Base-by-base conservation (phyloP, 2,329 filamentous ascomycete species). In the Chaetomium globosum region DNA sequence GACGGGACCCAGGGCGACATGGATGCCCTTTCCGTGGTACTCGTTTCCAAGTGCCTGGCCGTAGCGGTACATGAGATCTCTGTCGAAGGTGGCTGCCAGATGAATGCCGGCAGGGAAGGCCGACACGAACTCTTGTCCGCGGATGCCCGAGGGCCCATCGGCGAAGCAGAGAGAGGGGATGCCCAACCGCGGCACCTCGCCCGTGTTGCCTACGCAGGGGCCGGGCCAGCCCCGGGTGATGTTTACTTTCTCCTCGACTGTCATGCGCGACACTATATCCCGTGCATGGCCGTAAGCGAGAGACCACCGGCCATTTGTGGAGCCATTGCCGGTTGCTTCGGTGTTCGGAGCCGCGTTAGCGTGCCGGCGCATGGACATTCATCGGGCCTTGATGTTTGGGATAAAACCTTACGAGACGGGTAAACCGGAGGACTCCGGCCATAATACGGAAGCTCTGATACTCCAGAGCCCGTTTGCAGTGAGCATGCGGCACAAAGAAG, bases 81-180 rank as follows among this genome's bases (percentile, higher is more conserved):
- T 82, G 74, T 91, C 87, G 84, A 88, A 93, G 8, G 89, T 90
- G 1, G 89, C 86, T 19, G 87, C 89, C 33, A 89, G 81, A 65
- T 89, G 90, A 65, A 90, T 80, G 65, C 89, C 89, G 2, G 88
- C 85, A 1, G 89, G 85, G 75, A 92, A 92, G 3, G 73, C 73
- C 3, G 75, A 77, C 21, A 75, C 75, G 16, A 75, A 74, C 36
- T 75, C 73, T 51, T 75, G 75, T 2, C 74, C 75, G 1, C 75
- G 74, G 19, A 77, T 67, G 12, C 75, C 75, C 9, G 66, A 65
- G 0, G 75, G 77, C 74, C 74, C 76, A 77, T 83, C 73, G 73
- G 81, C 61, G 78, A 84, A 75, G 76, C 81, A 69, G 75, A 84
- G 69, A 66, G 80, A 46, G 70, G 79, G 63, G 71, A 81, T 48